These are phyloP conservation scores for Marasmius oreades DNA, from an alignment of 1,284 basidiomycete genomes.

Conservation along the genomic window DNA sequence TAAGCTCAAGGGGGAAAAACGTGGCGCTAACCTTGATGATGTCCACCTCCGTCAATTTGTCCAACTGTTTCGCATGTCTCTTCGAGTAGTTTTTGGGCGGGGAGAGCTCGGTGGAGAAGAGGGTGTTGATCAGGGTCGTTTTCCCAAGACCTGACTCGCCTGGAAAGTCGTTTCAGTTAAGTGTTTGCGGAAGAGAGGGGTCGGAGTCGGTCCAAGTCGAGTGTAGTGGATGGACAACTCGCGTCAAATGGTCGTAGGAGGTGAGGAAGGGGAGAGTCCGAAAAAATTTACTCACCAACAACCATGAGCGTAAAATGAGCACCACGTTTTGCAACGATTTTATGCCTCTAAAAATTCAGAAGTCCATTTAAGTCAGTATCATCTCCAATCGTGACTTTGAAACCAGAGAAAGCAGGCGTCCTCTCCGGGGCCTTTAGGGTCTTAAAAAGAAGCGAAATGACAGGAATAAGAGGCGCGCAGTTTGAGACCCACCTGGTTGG, in stretches of 20 bases:
- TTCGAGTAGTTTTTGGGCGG: conserved; percentile 87
- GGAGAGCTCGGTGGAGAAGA: conserved; percentile 97
- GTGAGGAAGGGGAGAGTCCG: neutral
- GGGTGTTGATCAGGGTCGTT: conserved; percentile 96
- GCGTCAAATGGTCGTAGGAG: neutral
- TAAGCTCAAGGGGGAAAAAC: neutral
- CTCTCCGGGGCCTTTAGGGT: neutral
- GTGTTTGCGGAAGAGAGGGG: too few species aligned
- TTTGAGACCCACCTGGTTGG: conserved; percentile 82
- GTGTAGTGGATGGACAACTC: neutral
- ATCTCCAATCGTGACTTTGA: neutral
- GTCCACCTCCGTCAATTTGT: conserved; percentile 97
- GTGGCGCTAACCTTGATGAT: conserved; percentile 68
- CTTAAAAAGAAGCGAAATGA: conserved; percentile 13
- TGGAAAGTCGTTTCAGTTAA: conserved; percentile 28
- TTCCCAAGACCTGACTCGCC: conserved; percentile 95
- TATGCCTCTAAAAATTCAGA: conserved; percentile 68
- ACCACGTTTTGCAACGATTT: conserved; percentile 95
- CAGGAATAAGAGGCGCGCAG: conserved; percentile 1
- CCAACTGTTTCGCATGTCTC: conserved; percentile 94
- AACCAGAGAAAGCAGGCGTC: neutral
- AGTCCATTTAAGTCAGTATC: neutral
- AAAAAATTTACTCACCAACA: conserved; percentile 66
- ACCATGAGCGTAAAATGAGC: conserved; percentile 99
- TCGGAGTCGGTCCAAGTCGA: neutral